A percentile compares a stretch with the other conserved stretches of the same genome.
Evolutionary conservation across 2,329 filamentous ascomycete genomes (phyloP).

Genomic region (Cladophialophora bantiana): DNA sequence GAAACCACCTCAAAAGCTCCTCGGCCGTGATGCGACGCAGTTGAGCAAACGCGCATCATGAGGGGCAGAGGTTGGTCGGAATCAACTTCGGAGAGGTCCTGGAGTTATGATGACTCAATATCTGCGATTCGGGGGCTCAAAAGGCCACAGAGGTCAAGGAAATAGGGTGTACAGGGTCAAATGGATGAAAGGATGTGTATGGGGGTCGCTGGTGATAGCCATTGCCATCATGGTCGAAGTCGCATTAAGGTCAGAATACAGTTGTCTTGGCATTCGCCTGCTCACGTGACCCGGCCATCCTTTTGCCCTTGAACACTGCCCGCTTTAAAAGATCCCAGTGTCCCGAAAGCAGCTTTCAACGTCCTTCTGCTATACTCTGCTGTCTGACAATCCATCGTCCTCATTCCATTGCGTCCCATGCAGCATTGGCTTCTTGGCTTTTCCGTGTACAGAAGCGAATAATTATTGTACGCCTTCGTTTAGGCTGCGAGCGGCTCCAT

Average conservation of each 20-base stretch:
- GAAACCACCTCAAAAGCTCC: slow-evolving; percentile 26
- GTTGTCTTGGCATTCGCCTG: slow-evolving; percentile 15
- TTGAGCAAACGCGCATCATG: slow-evolving; percentile 37
- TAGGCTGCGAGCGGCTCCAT: too few species aligned
- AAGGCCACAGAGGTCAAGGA: slow-evolving; percentile 1
- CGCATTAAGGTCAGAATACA: slow-evolving; percentile 23
- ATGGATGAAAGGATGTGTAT: slow-evolving; percentile 19
- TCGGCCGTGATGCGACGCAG: slow-evolving; percentile 35
- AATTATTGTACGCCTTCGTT: too few species aligned
- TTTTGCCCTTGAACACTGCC: background rate
- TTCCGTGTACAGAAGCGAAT: too few species aligned
- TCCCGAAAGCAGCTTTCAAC: background rate
- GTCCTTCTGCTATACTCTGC: background rate
- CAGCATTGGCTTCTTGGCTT: too few species aligned
- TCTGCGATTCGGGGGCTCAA: slow-evolving; percentile 2
- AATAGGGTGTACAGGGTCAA: slow-evolving; percentile 11
- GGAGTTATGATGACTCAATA: slow-evolving; percentile 5
- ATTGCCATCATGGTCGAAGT: slow-evolving; percentile 21
- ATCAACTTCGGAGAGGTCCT: slow-evolving; percentile 6
- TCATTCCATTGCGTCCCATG: too few species aligned
- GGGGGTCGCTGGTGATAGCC: slow-evolving; percentile 20
- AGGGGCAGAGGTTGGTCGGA: slow-evolving; percentile 31
- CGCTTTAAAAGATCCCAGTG: background rate
- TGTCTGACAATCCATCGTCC: too few species aligned
- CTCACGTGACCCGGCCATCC: background rate